Evolutionary conservation across 352 stramenopile species (phyloP), one percentile per base, ranked within the genome.

Genomic region (Phytophthora cryptogea): DNA sequence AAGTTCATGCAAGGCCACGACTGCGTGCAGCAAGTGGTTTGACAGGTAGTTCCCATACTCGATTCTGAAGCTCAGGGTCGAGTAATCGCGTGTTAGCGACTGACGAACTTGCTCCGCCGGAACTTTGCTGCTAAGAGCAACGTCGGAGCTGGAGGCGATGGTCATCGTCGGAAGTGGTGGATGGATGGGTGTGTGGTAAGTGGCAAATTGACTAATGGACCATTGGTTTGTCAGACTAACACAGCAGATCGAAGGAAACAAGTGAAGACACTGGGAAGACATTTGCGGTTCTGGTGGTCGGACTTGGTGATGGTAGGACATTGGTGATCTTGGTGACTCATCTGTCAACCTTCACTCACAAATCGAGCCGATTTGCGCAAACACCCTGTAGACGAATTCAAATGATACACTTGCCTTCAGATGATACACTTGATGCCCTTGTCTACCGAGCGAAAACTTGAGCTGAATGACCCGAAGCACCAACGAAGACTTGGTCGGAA

Each of bases 1-100:
- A 8, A 80, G 49, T 7, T 74, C 71, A 46, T 70, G 54, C 27
- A 80, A 55, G 8, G 71, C 71, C 37, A 80, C 59, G 33, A 77
- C 67, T 4, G 63, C 71, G 39, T 77, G 71, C 41, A 80, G 67
- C 23, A 80, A 33, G 47, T 80, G 71, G 48, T 80, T 80, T 30
- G 64, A 72, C 13, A 75, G 32, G 53, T 70, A 80, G 39, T 52
- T 63, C 32, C 58, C 60, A 31, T 80, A 80, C 50, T 80, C 67
- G 40, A 80, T 77, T 27, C 47, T 36, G 57, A 70, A 80, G 33
- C 31, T 52, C 4, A 64, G 37, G 6, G 68, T 77, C n/a, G 71
- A 80, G 58, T 69, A 77, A 14, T 79, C 44, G 8, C 35, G 45
- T 11, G 53, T 71, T 10, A 78, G 31, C 16, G 49, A 31, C 20